Evolutionary conservation across 2,329 filamentous ascomycete species (phyloP).

Genomic region (Botrytis sinoallii): DNA sequence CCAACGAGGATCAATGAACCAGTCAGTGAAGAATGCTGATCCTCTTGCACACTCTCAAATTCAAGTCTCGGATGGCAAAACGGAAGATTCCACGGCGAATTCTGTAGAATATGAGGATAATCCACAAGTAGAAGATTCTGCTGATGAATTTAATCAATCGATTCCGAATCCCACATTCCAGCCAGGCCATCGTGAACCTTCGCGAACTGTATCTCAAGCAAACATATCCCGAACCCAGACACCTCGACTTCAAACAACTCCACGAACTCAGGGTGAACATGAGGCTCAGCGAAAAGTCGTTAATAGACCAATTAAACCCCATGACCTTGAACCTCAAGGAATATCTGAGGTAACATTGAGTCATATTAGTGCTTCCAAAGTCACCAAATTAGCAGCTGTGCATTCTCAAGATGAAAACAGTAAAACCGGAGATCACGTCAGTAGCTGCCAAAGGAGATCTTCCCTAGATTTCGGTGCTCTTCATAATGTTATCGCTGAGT

Average conservation of each 20-base stretch:
- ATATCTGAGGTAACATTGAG: neutral
- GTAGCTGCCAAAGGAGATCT: neutral
- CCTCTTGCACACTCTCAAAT: neutral
- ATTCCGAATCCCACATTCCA: neutral
- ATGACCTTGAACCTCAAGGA: constrained; percentile 4
- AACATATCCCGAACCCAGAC: neutral
- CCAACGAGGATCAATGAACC: neutral
- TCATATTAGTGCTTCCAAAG: neutral
- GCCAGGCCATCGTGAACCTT: neutral
- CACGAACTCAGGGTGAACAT: neutral
- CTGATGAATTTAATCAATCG: neutral
- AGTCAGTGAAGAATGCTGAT: neutral
- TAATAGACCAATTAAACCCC: neutral
- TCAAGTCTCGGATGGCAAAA: neutral
- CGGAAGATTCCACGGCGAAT: neutral
- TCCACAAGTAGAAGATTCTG: neutral
- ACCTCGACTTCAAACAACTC: neutral
- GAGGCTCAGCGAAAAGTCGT: neutral
- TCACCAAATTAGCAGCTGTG: neutral
- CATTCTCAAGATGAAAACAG: neutral
- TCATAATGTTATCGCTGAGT: neutral
- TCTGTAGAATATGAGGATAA: neutral
- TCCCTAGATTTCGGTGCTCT: neutral
- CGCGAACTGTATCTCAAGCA: neutral
- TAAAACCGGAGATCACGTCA: neutral